Percentiles rank a stretch among this genome's conserved stretches.
These are phyloP conservation scores for Pseudocercospora crystallina DNA, from an alignment of 2,329 filamentous ascomycete species.

Conservation along the genomic window DNA sequence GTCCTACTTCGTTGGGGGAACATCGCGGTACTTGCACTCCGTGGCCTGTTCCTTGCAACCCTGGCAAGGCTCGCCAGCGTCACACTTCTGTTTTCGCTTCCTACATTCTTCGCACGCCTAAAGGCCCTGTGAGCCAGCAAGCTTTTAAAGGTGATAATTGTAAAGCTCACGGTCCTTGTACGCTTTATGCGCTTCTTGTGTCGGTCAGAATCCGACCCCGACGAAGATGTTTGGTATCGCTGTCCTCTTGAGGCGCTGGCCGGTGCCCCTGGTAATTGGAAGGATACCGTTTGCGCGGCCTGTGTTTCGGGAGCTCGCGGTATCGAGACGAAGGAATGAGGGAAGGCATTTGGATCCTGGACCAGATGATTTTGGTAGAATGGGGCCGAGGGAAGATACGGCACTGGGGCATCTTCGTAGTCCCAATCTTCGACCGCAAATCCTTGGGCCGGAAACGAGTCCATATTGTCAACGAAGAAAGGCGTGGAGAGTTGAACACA, in stretches of 20 bases:
- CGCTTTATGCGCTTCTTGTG: constrained; percentile 17
- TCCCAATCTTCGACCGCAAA: no score
- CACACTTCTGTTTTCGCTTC: constrained; percentile 96
- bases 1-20: constrained; percentile 22
- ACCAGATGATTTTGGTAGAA: no score
- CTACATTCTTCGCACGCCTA: constrained; percentile 70
- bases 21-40: constrained; percentile 23
- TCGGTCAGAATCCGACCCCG: constrained; percentile 7
- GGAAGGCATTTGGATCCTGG: no score
- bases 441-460: no score
- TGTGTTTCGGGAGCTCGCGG: constrained; percentile 5
- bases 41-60: constrained; percentile 21
- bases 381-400: no score
- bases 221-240: constrained; percentile 2
- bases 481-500: no score
- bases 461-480: no score
- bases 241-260: constrained; percentile 7
- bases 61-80: constrained; percentile 48
- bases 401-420: no score
- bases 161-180: constrained; percentile 17
- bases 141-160: not conserved
- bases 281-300: constrained; percentile 1
- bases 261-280: constrained; percentile 10
- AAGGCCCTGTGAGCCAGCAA: constrained; percentile 1
- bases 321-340: not conserved